Evolutionary conservation across 371 early-diverging fungal genomes (phyloP).

Genomic region (Capillidium heterosporum): DNA sequence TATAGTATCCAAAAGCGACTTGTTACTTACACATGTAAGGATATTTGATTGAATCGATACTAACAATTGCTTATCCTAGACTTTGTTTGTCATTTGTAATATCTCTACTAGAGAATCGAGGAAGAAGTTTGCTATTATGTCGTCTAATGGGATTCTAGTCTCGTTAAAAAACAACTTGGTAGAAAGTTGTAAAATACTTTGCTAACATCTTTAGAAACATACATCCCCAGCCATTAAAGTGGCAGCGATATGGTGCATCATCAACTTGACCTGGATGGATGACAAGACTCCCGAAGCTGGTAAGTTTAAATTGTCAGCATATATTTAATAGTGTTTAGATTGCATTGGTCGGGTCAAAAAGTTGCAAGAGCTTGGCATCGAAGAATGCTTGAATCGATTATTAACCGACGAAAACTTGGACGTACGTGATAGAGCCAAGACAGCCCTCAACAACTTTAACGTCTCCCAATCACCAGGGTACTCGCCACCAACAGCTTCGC

Average conservation of each 20-base stretch:
- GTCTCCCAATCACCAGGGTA: neutral
- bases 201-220: slow-evolving; percentile 23
- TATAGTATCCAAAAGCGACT: slow-evolving; percentile 16
- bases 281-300: slow-evolving; percentile 25
- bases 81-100: slow-evolving; percentile 47
- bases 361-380: slow-evolving; percentile 33
- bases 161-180: slow-evolving; percentile 37
- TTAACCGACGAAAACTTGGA: slow-evolving; percentile 36
- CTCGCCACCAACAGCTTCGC: no score
- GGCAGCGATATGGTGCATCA: slow-evolving; percentile 58
- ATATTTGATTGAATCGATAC: neutral
- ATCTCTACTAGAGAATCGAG: slow-evolving; percentile 47
- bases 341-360: slow-evolving; percentile 17
- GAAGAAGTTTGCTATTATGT: slow-evolving; percentile 46
- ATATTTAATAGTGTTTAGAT: slow-evolving; percentile 4
- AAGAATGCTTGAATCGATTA: slow-evolving; percentile 28
- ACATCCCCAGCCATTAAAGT: slow-evolving; percentile 39
- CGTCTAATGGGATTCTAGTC: slow-evolving; percentile 27
- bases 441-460: slow-evolving; percentile 38
- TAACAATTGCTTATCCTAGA: slow-evolving; percentile 16
- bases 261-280: slow-evolving; percentile 66
- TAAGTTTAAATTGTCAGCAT: neutral
- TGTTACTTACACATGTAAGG: slow-evolving; percentile 21
- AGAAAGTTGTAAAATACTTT: slow-evolving; percentile 6
- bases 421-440: slow-evolving; percentile 55